A percentile compares a stretch with the other conserved stretches of the same genome.
These are phyloP conservation scores for Lumnitzera racemosa DNA, from an alignment of 345 rosid species.

Conservation along the genomic window DNA sequence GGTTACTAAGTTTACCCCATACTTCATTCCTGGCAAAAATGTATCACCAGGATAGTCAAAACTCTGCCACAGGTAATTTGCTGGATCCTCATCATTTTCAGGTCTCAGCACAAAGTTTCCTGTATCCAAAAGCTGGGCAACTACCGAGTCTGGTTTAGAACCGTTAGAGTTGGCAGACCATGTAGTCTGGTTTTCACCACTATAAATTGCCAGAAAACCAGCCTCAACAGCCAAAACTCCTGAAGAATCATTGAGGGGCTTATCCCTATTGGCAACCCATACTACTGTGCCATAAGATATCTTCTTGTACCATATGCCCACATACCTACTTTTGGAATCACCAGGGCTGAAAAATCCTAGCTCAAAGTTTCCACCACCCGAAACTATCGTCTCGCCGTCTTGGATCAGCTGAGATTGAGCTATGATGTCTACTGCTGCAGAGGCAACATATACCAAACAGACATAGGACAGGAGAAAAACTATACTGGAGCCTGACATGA, in stretches of 20 bases:
- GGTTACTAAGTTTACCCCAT: slow-evolving; percentile 28
- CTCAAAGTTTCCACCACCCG: slow-evolving; percentile 21
- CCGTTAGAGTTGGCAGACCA: slow-evolving; percentile 26
- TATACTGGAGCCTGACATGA: slow-evolving; percentile 5
- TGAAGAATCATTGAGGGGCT: slow-evolving; percentile 20
- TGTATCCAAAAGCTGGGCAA: slow-evolving; percentile 30
- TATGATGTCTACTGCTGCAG: slow-evolving; percentile 5
- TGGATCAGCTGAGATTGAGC: slow-evolving; percentile 7
- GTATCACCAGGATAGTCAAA: slow-evolving; percentile 43
- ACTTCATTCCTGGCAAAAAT: slow-evolving; percentile 39
- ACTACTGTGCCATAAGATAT: slow-evolving; percentile 18
- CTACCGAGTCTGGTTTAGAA: slow-evolving; percentile 10
- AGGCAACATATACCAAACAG: slow-evolving; percentile 5
- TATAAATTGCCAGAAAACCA: slow-evolving; percentile 12
- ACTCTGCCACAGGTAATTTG: slow-evolving; percentile 40
- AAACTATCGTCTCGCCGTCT: slow-evolving; percentile 15
- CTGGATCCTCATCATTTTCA: background rate
- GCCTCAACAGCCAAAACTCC: slow-evolving; percentile 15
- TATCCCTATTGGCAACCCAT: slow-evolving; percentile 43
- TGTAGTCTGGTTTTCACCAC: background rate
- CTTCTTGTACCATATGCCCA: slow-evolving; percentile 38
- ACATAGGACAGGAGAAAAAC: slow-evolving; percentile 4
- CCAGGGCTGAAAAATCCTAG: slow-evolving; percentile 29
- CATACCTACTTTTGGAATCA: slow-evolving; percentile 19
- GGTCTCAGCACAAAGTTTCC: slow-evolving; percentile 42